These are phyloP conservation scores for Podila epigama DNA, from an alignment of 192 early-diverging fungal species.

Conservation along the genomic window DNA sequence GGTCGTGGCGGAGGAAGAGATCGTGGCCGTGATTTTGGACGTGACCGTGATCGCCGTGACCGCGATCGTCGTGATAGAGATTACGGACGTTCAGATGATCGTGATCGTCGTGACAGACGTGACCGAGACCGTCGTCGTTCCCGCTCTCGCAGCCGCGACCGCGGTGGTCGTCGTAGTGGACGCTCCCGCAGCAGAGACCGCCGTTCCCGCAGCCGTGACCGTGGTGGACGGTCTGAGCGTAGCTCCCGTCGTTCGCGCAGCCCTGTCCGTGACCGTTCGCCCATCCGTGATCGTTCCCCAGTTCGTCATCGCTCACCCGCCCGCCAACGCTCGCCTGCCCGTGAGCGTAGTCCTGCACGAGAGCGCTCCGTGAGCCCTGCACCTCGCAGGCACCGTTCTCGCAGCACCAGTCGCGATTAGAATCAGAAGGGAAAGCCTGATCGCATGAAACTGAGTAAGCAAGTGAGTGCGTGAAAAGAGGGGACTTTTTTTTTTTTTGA, in stretches of 20 bases:
- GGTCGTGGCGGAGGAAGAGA: conserved; percentile 28
- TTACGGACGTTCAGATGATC: conserved; percentile 32
- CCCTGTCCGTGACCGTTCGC: conserved; percentile 19
- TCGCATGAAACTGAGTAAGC: too few species aligned
- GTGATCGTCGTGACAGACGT: conserved; percentile 46
- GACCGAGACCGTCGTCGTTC: conserved; percentile 57
- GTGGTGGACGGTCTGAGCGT: conserved; percentile 44
- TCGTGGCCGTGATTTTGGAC: conserved; percentile 30
- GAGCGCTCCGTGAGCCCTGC: conserved; percentile 28
- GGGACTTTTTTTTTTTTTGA: too few species aligned
- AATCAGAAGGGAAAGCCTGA: too few species aligned
- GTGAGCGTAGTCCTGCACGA: conserved; percentile 5
- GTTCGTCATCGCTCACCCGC: too few species aligned
- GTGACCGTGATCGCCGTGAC: conserved; percentile 55
- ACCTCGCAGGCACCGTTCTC: conserved; percentile 16
- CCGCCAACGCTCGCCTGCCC: conserved; percentile 3
- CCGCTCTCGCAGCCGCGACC: conserved; percentile 61
- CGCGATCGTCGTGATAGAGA: conserved; percentile 57
- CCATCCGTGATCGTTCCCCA: conserved; percentile 3
- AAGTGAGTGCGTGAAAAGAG: too few species aligned
- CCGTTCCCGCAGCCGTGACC: conserved; percentile 53
- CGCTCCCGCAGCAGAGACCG: conserved; percentile 59
- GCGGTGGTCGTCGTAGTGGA: conserved; percentile 40
- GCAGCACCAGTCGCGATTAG: conserved; percentile 42
- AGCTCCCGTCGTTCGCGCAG: conserved; percentile 53